phyloP scores from a whole-genome alignment of 176 grass and related monocot species.

The Aegilops umbellulata region DNA sequence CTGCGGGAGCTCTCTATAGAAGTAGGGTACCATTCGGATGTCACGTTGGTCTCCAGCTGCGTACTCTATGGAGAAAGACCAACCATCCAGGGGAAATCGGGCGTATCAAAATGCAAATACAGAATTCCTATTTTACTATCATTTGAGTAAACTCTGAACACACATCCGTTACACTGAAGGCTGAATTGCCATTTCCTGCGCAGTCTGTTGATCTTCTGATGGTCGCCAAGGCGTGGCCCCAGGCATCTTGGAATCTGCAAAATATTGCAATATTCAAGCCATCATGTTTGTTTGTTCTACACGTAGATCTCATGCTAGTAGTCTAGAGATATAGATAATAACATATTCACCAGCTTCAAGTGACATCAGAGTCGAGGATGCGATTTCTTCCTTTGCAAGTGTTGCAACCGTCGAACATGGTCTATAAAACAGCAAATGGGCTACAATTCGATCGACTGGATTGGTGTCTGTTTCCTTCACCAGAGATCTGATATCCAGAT shows the following conservation, averaged over 20 bases:
- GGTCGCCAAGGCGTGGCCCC: not conserved
- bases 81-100: conserved; percentile 13
- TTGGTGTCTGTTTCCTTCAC: conserved; percentile 54
- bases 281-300: conserved; percentile 11
- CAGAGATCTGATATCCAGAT: conserved; percentile 36
- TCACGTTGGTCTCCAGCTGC: not conserved
- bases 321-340: not conserved
- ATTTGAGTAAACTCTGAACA: conserved; percentile 21
- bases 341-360: conserved; percentile 41
- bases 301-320: not conserved
- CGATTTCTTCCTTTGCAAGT: conserved; percentile 47
- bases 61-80: not conserved
- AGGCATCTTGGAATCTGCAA: conserved; percentile 39
- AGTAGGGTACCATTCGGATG: not conserved
- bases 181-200: conserved; percentile 27
- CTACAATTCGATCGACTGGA: conserved; percentile 69
- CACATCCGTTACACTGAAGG: conserved; percentile 36
- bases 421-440: conserved; percentile 66
- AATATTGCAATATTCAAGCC: not conserved
- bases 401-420: conserved; percentile 31
- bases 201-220: conserved; percentile 25
- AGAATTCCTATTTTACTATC: not conserved
- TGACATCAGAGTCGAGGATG: conserved; percentile 25
- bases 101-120: not conserved
- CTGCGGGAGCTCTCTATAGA: not conserved